Percentiles rank a stretch among this genome's conserved stretches.
Conservation (phyloP, 2,329 filamentous ascomycete species). For the Penicillium sp. region DNA sequence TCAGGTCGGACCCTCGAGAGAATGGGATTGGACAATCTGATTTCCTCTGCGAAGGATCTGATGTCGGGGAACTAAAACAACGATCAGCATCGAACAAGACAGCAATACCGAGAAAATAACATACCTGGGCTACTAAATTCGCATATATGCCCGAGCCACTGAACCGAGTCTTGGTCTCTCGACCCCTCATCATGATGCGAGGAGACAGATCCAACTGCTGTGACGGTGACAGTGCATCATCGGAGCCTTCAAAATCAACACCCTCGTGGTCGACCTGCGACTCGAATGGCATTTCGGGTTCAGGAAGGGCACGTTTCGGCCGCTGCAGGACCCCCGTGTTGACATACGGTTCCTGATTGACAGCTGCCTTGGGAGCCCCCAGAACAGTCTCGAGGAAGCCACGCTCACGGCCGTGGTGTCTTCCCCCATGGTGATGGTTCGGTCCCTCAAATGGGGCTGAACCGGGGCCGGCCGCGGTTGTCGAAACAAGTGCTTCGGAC, state of each 20-base stretch:
- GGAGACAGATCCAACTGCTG: slow-evolving; percentile 35
- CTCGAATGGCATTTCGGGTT: neutral
- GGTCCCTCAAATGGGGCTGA: slow-evolving; percentile 7
- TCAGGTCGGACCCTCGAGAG: slow-evolving; percentile 35
- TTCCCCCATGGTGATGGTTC: neutral
- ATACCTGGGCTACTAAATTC: slow-evolving; percentile 41
- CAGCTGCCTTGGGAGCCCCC: slow-evolving; percentile 33
- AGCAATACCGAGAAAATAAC: neutral
- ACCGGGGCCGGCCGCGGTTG: slow-evolving; percentile 8
- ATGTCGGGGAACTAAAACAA: slow-evolving; percentile 38
- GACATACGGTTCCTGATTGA: slow-evolving; percentile 33
- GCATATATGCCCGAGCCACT: slow-evolving; percentile 42
- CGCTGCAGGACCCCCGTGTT: slow-evolving; percentile 30
- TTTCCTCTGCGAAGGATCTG: slow-evolving; percentile 37
- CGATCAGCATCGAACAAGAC: slow-evolving; percentile 5
- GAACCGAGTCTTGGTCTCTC: slow-evolving; percentile 42
- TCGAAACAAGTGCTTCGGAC: slow-evolving; percentile 17
- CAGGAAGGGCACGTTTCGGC: slow-evolving; percentile 17
- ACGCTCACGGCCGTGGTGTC: slow-evolving; percentile 23
- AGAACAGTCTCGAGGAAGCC: slow-evolving; percentile 37
- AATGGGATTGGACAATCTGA: slow-evolving; percentile 37
- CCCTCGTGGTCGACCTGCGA: slow-evolving; percentile 13
- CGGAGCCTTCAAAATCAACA: slow-evolving; percentile 19
- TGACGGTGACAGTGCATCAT: slow-evolving; percentile 27
- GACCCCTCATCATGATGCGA: slow-evolving; percentile 38